A percentile compares a stretch with the other conserved stretches of the same genome.
phyloP scores from a whole-genome alignment of 2,329 filamentous ascomycete species.

The Aspergillus oerlinghausenensis region DNA sequence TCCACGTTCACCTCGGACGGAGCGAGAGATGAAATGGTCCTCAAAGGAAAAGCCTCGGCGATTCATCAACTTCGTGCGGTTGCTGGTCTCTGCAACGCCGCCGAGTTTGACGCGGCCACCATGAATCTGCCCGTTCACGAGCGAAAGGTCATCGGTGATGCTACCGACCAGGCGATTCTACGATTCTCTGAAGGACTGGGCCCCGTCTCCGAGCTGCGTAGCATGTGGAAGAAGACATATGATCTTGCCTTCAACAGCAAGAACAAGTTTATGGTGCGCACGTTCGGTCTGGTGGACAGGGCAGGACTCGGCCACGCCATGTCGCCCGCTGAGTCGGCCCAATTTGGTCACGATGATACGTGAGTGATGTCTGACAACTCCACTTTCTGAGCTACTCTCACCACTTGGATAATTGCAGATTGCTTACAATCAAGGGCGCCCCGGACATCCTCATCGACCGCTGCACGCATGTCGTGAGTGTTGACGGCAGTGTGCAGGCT shows the following conservation, averaged over 20 bases:
- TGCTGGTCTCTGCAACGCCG: slow-evolving; percentile 67
- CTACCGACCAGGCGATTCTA: slow-evolving; percentile 70
- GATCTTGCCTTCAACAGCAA: slow-evolving; percentile 75
- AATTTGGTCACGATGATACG: slow-evolving; percentile 4
- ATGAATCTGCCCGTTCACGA: slow-evolving; percentile 55
- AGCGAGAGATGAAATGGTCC: slow-evolving; percentile 43
- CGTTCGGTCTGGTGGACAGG: slow-evolving; percentile 43
- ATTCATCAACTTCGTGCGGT: slow-evolving; percentile 58
- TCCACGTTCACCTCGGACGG: slow-evolving; percentile 49
- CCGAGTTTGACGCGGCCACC: slow-evolving; percentile 66
- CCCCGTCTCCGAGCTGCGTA: slow-evolving; percentile 55
- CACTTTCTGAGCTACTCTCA: neutral
- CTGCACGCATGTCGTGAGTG: slow-evolving; percentile 55
- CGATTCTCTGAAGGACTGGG: slow-evolving; percentile 65
- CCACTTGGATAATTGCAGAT: slow-evolving; percentile 24
- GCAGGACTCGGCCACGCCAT: neutral
- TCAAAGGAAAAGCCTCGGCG: slow-evolving; percentile 29
- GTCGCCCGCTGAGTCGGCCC: slow-evolving; percentile 3
- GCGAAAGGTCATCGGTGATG: slow-evolving; percentile 66
- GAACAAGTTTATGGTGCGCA: slow-evolving; percentile 75
- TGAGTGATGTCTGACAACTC: neutral
- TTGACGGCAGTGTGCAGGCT: slow-evolving; percentile 50
- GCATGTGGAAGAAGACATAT: slow-evolving; percentile 61
- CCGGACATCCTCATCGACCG: slow-evolving; percentile 67
- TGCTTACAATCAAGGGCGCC: slow-evolving; percentile 74